Evolutionary conservation across 345 rosid species (phyloP).

Genomic region (Acer campestre): DNA sequence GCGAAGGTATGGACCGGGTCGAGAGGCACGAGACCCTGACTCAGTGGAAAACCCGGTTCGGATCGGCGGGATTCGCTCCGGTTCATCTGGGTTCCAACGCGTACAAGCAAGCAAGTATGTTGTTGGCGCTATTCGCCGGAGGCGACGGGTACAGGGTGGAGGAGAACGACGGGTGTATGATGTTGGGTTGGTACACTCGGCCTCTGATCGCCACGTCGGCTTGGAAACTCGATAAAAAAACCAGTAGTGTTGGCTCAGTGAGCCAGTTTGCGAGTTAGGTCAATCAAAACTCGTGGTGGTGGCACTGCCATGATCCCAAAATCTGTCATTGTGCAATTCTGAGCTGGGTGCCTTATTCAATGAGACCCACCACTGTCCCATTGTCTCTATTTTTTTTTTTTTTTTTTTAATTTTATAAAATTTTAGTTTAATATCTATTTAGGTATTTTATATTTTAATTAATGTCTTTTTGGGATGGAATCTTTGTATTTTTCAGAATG

Average conservation of each 20-base stretch:
- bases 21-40: constrained; percentile 75
- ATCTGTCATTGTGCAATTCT: constrained; percentile 27
- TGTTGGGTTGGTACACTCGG: constrained; percentile 88
- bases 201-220: constrained; percentile 89
- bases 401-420: background rate
- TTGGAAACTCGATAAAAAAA: constrained; percentile 47
- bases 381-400: background rate
- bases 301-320: background rate
- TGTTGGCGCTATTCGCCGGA: constrained; percentile 66
- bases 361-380: constrained; percentile 31
- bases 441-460: constrained; percentile 5
- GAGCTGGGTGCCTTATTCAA: constrained; percentile 31
- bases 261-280: constrained; percentile 22
- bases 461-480: constrained; percentile 3
- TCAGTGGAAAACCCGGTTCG: constrained; percentile 68
- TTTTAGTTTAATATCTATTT: background rate
- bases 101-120: constrained; percentile 81
- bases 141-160: constrained; percentile 91
- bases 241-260: constrained; percentile 25
- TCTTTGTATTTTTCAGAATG: constrained; percentile 16
- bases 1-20: constrained; percentile 74
- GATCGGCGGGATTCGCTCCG: constrained; percentile 64
- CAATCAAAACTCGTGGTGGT: constrained; percentile 2
- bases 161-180: constrained; percentile 74
- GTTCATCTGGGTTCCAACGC: constrained; percentile 87